Conservation (phyloP, 345 rosid species). For the Eucalyptus cloeziana region DNA sequence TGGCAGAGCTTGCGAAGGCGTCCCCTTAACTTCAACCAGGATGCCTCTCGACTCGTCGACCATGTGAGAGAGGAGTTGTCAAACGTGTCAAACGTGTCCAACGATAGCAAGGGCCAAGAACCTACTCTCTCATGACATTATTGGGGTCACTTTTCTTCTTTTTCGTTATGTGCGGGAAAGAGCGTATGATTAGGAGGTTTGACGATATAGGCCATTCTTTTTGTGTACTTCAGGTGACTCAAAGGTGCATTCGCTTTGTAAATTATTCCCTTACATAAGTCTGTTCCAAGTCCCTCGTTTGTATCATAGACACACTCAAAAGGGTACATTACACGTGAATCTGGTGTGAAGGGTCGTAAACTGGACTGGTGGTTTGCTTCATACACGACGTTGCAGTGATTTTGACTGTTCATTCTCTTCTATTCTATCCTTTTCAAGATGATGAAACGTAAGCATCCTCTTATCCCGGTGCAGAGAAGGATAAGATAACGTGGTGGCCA, state of each 20-base stretch:
- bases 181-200: not conserved
- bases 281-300: not conserved
- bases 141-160: not conserved
- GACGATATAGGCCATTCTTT: not conserved
- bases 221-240: not conserved
- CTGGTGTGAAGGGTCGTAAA: not conserved
- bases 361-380: not conserved
- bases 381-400: not conserved
- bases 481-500: not conserved
- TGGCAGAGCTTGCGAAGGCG: conserved; percentile 59
- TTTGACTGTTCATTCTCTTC: not conserved
- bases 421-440: not conserved
- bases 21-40: conserved; percentile 38
- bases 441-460: not conserved
- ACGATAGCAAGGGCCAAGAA: conserved; percentile 30
- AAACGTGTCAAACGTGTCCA: conserved; percentile 15
- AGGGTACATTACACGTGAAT: not conserved
- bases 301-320: not conserved
- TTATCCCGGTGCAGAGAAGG: not conserved
- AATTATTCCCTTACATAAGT: not conserved
- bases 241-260: not conserved
- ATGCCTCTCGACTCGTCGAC: conserved; percentile 37
- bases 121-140: not conserved
- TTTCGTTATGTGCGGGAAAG: not conserved
- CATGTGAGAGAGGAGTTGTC: conserved; percentile 47